Evolutionary conservation across 768 basidiomycete genomes (phyloP), one percentile per base, ranked within the genome.

Genomic region (Tricholoma saponaceum): DNA sequence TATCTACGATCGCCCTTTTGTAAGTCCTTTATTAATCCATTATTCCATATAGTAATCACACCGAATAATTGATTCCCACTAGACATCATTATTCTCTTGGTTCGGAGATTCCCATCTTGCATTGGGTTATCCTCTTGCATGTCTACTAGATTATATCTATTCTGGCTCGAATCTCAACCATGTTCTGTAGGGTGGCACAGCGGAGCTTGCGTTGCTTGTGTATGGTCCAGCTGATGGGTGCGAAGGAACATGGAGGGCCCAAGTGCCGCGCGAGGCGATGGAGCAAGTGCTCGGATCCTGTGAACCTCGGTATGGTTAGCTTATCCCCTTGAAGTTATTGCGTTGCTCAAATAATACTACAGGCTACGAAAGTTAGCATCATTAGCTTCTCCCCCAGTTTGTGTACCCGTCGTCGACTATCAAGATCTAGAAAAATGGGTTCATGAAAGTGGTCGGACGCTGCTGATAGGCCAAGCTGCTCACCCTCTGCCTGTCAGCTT

Each of bases 381-480:
- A 52, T 59, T 79, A 26, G 72, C 72, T 4, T 58, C 67, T 1
- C 58, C 71, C 1, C 70, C 73, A 0, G 58, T 66, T 9, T 76
- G 77, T 46, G 61, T 78, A 8, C 73, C 73, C 0, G 69, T 81
- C 0, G 69, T 72, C 20, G 68, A 76, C 10, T 70, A 77, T 20
- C 60, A 67, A 3, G 69, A 73, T 12, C 64, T 81, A n/a, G 79
- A 83, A 50, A 74, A 80, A 35, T 84, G 83, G 84, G 75, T 80
- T 1, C 78, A 84, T 57, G 67, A 69, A 26, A 71, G 69, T 32
- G 80, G 80, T 4, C 70, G 73, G 20, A 64, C 79, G 55, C 68
- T 83, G 13, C 59, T 85, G 8, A 72, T 85, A 13, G 85, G 84
- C 41, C 79, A 82, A 32, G 83, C 83, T 0, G 83, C 80, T 0